Conservation (phyloP, 352 stramenopile genomes). For the Pythium brachiatum region DNA sequence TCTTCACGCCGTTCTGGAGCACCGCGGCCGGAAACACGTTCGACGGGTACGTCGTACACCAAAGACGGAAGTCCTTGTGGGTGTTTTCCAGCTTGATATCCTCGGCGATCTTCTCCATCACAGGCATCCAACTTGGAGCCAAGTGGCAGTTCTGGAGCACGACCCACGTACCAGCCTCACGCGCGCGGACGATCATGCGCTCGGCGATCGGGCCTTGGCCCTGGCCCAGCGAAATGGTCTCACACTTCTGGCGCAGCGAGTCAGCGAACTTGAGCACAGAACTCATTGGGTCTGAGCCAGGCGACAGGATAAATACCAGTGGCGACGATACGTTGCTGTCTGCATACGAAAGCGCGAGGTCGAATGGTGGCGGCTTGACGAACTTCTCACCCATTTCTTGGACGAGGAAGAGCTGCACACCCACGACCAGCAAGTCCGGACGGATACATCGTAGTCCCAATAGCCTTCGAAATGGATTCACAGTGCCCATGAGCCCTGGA, state of each 20-base stretch:
- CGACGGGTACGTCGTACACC: conserved; percentile 94
- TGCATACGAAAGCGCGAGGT: conserved; percentile 84
- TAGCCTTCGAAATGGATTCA: conserved; percentile 73
- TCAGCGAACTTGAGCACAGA: conserved; percentile 90
- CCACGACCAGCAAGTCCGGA: conserved; percentile 84
- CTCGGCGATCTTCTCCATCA: conserved; percentile 91
- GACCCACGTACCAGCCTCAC: conserved; percentile 87
- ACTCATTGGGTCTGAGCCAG: conserved; percentile 90
- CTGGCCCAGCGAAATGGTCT: conserved; percentile 92
- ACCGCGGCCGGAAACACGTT: conserved; percentile 92
- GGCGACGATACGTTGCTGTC: conserved; percentile 85
- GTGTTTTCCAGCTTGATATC: conserved; percentile 79
- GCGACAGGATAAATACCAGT: conserved; percentile 92
- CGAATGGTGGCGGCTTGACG: conserved; percentile 89
- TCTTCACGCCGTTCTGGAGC: conserved; percentile 96
- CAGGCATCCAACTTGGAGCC: conserved; percentile 91
- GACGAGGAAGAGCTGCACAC: conserved; percentile 89
- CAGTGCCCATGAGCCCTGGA: conserved; percentile 52
- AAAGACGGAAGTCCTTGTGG: conserved; percentile 89
- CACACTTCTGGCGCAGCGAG: conserved; percentile 62
- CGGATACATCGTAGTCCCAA: conserved; percentile 81
- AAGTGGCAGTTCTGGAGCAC: conserved; percentile 92
- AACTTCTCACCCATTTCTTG: conserved; percentile 90
- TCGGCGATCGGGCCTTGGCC: conserved; percentile 91
- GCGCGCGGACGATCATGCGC: conserved; percentile 80